Base-by-base conservation (phyloP, 1,284 basidiomycete genomes). In the Phylloporus sp. region DNA sequence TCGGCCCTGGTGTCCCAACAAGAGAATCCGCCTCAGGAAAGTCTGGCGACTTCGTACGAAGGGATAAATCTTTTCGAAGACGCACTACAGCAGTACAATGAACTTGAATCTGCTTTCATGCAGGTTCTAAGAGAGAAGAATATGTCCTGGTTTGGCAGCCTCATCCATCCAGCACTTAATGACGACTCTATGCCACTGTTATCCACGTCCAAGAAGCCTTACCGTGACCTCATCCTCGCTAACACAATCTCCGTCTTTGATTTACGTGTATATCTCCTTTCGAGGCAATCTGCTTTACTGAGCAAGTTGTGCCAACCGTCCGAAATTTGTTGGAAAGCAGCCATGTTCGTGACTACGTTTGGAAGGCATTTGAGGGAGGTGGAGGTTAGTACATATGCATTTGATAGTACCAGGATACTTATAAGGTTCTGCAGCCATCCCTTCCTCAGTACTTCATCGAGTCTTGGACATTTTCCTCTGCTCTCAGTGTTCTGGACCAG, bases 191-290 rank as follows among this genome's bases (percentile, higher is more conserved):
- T 86, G 13, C 89, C 95, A 3, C 81, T 98, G 32, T 82, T 98
- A n/a, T 92, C 93, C 18, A 81, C 88, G 4, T 81, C 81, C 34
- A 91, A 90, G 77, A 98, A 98, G 72, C 88, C 92, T 5, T 98
- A 98, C 73, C 86, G 92, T 11, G 92, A 96, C 61, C 82, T 98
- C 59, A 95, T 98, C 60, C 84, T 95, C n/a, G 86, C 90, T 18
- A 96, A 96, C 76, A 86, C 89, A 22, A 97, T 99, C 66, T 93
- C 94, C 4, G 86, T 98, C 11, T 98, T 98, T 73, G 98, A 99
- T 78, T 92, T 98, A 70, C 86, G 96, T 56, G 86, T 92, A 71
- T 99, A 98, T 75, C 82, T 99, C 24, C 91, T 98, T 65, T 90
- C 95, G 8, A 84, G 94, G 37, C 94, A 98, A 76, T 94, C 93